phyloP scores from a whole-genome alignment of 495 filamentous ascomycete genomes.

The Diplogelasinospora grovesii region DNA sequence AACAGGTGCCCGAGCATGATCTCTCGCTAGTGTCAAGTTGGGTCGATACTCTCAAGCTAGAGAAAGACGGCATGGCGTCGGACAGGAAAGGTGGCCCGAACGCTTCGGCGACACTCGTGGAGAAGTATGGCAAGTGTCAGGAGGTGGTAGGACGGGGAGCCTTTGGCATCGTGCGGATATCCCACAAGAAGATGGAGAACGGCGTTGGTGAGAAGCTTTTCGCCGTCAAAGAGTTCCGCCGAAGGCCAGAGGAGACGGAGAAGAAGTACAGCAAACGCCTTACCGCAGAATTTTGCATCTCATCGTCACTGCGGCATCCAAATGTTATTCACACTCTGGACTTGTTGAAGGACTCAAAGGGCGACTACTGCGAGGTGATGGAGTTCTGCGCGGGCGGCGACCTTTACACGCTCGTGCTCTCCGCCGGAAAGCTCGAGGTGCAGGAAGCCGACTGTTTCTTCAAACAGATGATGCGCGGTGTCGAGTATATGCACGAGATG shows the following conservation, averaged over 20 bases:
- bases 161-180: constrained; percentile 95
- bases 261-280: constrained; percentile 98
- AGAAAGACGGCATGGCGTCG: constrained; percentile 61
- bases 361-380: constrained; percentile 99
- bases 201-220: constrained; percentile 82
- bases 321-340: constrained; percentile 99
- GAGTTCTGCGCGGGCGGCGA: constrained; percentile 97
- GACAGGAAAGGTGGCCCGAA: constrained; percentile 75
- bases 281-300: constrained; percentile 99
- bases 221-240: constrained; percentile 96
- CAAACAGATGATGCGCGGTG: constrained; percentile 98
- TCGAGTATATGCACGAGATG: constrained; percentile 99
- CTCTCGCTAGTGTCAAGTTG: constrained; percentile 90
- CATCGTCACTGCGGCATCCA: constrained; percentile 88
- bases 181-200: constrained; percentile 90
- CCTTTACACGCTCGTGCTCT: constrained; percentile 88
- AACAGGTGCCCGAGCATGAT: constrained; percentile 69
- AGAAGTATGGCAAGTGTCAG: constrained; percentile 99
- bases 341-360: constrained; percentile 89
- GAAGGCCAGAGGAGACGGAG: constrained; percentile 83
- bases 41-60: constrained; percentile 88
- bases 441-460: constrained; percentile 96
- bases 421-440: constrained; percentile 89
- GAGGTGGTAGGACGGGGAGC: constrained; percentile 96
- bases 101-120: constrained; percentile 73